phyloP scores from a whole-genome alignment of 305 asterid species.

The Solanum aculeatissimum region DNA sequence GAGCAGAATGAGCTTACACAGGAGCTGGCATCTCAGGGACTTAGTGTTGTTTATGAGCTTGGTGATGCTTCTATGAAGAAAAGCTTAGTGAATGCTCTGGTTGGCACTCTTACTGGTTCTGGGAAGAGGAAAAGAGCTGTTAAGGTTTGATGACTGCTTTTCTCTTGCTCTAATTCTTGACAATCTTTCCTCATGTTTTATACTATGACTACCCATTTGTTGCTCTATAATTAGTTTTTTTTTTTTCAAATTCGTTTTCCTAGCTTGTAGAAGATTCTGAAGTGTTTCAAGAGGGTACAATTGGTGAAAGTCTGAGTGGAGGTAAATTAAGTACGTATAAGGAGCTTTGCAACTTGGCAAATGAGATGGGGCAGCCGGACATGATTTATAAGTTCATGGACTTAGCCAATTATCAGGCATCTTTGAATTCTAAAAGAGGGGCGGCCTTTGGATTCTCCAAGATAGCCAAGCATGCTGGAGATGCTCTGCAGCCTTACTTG shows the following conservation, averaged over 20 bases:
- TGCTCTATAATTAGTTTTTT: neutral
- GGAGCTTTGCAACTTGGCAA: slow-evolving; percentile 97
- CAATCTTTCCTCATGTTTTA: neutral
- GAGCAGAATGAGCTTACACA: slow-evolving; percentile 96
- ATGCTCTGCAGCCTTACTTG: slow-evolving; percentile 86
- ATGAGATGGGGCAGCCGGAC: slow-evolving; percentile 99
- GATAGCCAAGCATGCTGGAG: slow-evolving; percentile 98
- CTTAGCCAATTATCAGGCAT: slow-evolving; percentile 93
- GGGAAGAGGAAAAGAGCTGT: slow-evolving; percentile 98
- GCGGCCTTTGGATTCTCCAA: slow-evolving; percentile 99
- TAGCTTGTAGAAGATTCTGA: slow-evolving; percentile 91
- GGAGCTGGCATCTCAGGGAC: slow-evolving; percentile 99
- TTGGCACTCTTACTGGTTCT: slow-evolving; percentile 95
- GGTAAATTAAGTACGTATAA: slow-evolving; percentile 96
- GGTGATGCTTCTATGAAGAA: slow-evolving; percentile 89
- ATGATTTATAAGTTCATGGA: slow-evolving; percentile 97
- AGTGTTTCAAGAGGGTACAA: slow-evolving; percentile 87
- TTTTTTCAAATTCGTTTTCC: neutral
- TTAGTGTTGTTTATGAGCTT: slow-evolving; percentile 92
- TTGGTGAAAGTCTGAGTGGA: slow-evolving; percentile 95
- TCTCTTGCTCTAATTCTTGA: neutral
- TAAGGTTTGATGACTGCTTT: slow-evolving; percentile 40
- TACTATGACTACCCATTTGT: neutral
- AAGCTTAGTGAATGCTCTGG: slow-evolving; percentile 91
- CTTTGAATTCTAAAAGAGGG: slow-evolving; percentile 94